Percentiles rank a stretch among this genome's conserved stretches.
Evolutionary conservation across 768 basidiomycete genomes (phyloP).

Genomic region (Macrolepiota albuminosa): DNA sequence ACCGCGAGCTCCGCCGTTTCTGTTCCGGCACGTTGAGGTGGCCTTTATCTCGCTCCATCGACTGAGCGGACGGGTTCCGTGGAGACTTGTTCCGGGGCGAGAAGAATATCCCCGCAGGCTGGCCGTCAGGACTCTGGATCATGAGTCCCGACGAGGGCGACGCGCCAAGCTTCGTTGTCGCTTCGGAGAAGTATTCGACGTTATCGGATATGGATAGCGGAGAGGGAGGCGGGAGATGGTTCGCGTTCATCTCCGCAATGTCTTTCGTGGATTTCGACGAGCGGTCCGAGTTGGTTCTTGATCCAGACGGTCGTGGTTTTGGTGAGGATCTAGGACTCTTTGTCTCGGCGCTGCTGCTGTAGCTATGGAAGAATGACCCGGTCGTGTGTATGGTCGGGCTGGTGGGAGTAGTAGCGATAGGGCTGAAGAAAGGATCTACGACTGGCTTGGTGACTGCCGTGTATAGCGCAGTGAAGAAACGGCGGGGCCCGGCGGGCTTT

Average conservation of each 20-base stretch:
- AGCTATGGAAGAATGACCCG: slow-evolving; percentile 40
- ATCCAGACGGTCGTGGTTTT: slow-evolving; percentile 42
- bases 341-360: slow-evolving; percentile 14
- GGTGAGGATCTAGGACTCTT: slow-evolving; percentile 36
- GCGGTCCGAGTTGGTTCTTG: slow-evolving; percentile 60
- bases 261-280: slow-evolving; percentile 45
- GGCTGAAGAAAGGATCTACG: slow-evolving; percentile 87
- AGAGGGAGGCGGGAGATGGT: slow-evolving; percentile 16
- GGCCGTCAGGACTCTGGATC: slow-evolving; percentile 89
- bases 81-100: slow-evolving; percentile 58
- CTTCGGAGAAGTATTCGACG: slow-evolving; percentile 72
- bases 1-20: slow-evolving; percentile 15
- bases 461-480: slow-evolving; percentile 88
- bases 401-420: slow-evolving; percentile 90
- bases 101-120: slow-evolving; percentile 95
- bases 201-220: slow-evolving; percentile 57
- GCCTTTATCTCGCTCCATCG: slow-evolving; percentile 45
- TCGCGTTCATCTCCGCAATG: slow-evolving; percentile 26
- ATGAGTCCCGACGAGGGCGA: slow-evolving; percentile 84
- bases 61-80: slow-evolving; percentile 29
- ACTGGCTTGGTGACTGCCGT: slow-evolving; percentile 83
- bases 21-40: slow-evolving; percentile 17
- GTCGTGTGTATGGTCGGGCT: slow-evolving; percentile 57
- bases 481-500: slow-evolving; percentile 93
- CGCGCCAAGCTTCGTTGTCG: slow-evolving; percentile 65